Evolutionary conservation across 1,284 basidiomycete genomes (phyloP), one percentile per base, ranked within the genome.

Genomic region (Sparassis latifolia): DNA sequence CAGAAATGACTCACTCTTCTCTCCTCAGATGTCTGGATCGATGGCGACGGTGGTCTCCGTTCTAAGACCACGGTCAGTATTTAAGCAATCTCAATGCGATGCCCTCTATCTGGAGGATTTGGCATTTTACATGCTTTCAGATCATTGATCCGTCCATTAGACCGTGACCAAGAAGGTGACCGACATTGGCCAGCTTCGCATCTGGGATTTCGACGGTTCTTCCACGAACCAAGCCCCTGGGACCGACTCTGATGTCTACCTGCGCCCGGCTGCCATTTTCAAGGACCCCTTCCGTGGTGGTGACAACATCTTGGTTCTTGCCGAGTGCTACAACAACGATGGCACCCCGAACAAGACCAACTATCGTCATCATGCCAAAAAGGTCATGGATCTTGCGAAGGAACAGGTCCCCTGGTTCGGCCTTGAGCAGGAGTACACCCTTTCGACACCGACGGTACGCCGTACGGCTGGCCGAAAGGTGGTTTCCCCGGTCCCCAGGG

Each of bases 401-500:
- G 85, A 82, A 2, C n/a, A 68, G 38, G 75, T 79, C 56, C 95
- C 96, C 49, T 99, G 97, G 97, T 99, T 98, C 74, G 95, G 97
- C 74, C 79, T 99, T 57, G 96, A 99, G 77, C 96, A 99, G 74
- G 96, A 99, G 71, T 99, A 98, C 80, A 97, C 97, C 62, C 87
- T 99, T 92, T 99, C 64, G 95, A 94, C 69, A 79, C 79, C 61
- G 96, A 99, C 66, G 95, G 89, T 61, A 78, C 79, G 55, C 96
- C 97, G 50, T 92, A 80, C 71, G 95, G 93, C 55, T 99, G 97
- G 97, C 94, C 97, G 67, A 92, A 92, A 76, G 92, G 93, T 62
- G 97, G 97, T 74, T 99, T 98, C 89, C 97, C 97, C 57, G 97
- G 91, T 66, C 96, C 97, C 58, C 97, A 99, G 73, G 97, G 97